Base-by-base conservation (phyloP, 2,329 filamentous ascomycete genomes). In the Davidsoniella eucalypti region DNA sequence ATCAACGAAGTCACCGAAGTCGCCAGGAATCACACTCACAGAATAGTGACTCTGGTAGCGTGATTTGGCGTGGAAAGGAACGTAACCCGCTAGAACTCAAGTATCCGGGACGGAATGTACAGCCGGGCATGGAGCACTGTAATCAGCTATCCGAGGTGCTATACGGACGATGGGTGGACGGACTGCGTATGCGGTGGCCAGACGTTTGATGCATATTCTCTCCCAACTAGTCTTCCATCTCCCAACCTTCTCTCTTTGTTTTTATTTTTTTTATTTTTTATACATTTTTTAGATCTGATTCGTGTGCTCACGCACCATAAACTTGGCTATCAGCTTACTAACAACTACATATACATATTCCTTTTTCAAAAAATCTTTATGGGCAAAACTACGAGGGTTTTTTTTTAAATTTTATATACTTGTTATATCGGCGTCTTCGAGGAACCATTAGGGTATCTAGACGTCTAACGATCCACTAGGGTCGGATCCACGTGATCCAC, bases 141-240 rank as follows among this genome's bases (percentile, higher is more conserved):
- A 86, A 87, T 60, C 79, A 94, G 61, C 71, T 96, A 37, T 86
- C 85, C 1, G 87, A 95, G 62, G 85, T 94, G 17, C 74, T 98
- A 17, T 96, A 95, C 65, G 78, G 81, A 14, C 77, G 90, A 41
- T 98, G 92, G 92, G 79, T 82, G 2, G 85, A 93, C 52, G 87
- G 87, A 1, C 68, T 96, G 58, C 79, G 80, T 55, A 73, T 76
- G 50, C 71, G 83, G 51, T 88, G 83, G 83, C 72, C 72, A 2
- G 67, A 66, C 3, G 56, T 66, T 16, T 67, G 52, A 59, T 40
- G 18, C 16, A 29, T 40, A 25, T 47, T 48, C 37, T 36, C 49
- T 17, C 23, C 12, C 37, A 16, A 23, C 21, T 29, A 4, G 18
- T 44, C 29, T 52, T 44, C n/a, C 29, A 29, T 42, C 33, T 29